phyloP scores from a whole-genome alignment of 768 basidiomycete species.

The Russula abietina region DNA sequence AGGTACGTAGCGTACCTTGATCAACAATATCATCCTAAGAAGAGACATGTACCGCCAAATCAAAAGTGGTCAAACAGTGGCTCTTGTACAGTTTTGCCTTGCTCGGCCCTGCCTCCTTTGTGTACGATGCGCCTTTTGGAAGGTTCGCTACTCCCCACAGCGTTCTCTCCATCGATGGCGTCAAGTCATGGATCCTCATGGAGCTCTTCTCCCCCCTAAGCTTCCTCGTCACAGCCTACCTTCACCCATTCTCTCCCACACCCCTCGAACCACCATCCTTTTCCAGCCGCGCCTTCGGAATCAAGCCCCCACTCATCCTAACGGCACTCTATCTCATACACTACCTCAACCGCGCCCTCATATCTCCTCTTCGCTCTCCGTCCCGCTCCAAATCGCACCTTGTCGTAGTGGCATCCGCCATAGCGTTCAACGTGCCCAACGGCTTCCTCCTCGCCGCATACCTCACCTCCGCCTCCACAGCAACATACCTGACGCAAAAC shows the following conservation, averaged over 20 bases:
- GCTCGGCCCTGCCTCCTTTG: slow-evolving; percentile 35
- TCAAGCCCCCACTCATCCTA: slow-evolving; percentile 36
- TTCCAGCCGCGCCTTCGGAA: slow-evolving; percentile 34
- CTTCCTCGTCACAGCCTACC: slow-evolving; percentile 47
- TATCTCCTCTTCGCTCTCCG: slow-evolving; percentile 77
- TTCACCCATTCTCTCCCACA: slow-evolving; percentile 41
- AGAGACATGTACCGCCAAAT: not conserved
- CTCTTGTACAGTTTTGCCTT: slow-evolving; percentile 10
- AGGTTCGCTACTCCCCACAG: slow-evolving; percentile 54
- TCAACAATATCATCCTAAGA: not conserved
- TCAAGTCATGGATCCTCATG: slow-evolving; percentile 71
- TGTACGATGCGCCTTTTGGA: slow-evolving; percentile 76
- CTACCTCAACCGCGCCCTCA: slow-evolving; percentile 75
- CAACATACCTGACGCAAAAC: slow-evolving; percentile 35
- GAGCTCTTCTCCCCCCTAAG: slow-evolving; percentile 56
- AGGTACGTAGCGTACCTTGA: slow-evolving; percentile 1
- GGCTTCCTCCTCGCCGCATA: slow-evolving; percentile 66
- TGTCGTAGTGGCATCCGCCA: slow-evolving; percentile 47
- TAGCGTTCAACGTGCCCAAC: slow-evolving; percentile 67
- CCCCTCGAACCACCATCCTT: slow-evolving; percentile 32
- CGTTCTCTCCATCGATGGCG: slow-evolving; percentile 48
- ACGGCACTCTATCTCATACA: slow-evolving; percentile 59
- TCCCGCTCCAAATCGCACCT: slow-evolving; percentile 72
- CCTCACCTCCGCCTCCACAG: slow-evolving; percentile 52
- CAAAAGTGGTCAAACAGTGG: slow-evolving; percentile 18